Evolutionary conservation across 495 filamentous ascomycete genomes (phyloP), one percentile per base, ranked within the genome.

Genomic region (Penicillium steckii): DNA sequence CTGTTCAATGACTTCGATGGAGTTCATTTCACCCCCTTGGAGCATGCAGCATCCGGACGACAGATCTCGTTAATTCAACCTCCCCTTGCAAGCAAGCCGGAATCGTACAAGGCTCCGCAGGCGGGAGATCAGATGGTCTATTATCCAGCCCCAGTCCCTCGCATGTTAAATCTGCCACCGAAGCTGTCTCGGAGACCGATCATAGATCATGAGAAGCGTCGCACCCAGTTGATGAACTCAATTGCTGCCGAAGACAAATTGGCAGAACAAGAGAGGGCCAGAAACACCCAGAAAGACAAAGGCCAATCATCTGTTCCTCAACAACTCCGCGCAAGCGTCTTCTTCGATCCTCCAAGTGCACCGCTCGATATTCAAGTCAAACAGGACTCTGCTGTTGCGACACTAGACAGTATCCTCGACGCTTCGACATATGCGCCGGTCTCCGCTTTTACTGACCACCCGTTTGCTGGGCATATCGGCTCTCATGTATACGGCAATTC

Each of bases 1-100:
- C 77, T 94, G 19, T 98, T 97, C 74, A 81, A 79, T 8, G 90
- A 96, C 65, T 98, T 98, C 61, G 94, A 97, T 73, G 94, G 94
- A 46, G 91, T 91, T 10, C 93, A 98, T 69, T 92, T 83, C 64
- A 74, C 83, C 23, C 80, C 76, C 18, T 59, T 70, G 26, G 76
- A 70, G 48, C 64, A 62, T 3, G 48, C 46, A 17, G 65, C 61
- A 55, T 59, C 60, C 48, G 69, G 58, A 26, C 68, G 66, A 12
- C 68, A 62, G 44, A 30, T 73, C 17, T 69, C 75, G 12, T 53
- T 77, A 53, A 67, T 52, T 23, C 60, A 67, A 42, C 68, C 76
- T 48, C 74, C 65, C 24, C 70, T 72, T 56, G 79, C 65, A 8
- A 74, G 67, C 46, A 73, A 80, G 46, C 80, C 85, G 18, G 71